phyloP scores from a whole-genome alignment of 495 filamentous ascomycete species.

The Talaromyces liani region DNA sequence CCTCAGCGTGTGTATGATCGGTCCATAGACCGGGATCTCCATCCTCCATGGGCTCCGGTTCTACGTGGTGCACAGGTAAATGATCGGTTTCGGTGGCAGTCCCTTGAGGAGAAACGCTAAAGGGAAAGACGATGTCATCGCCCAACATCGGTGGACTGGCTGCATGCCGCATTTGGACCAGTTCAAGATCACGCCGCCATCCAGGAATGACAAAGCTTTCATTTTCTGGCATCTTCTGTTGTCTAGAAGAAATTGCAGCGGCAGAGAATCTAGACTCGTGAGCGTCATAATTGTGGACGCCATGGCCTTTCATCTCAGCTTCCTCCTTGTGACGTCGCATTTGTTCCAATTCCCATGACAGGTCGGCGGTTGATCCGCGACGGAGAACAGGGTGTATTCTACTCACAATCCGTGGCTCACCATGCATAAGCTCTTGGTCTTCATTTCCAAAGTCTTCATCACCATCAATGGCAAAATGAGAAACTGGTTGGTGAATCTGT shows the following conservation, averaged over 20 bases:
- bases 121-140: conserved; percentile 62
- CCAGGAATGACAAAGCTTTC: conserved; percentile 21
- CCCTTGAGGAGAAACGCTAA: conserved; percentile 69
- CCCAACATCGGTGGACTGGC: conserved; percentile 81
- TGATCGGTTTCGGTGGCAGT: conserved; percentile 66
- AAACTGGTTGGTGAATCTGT: conserved; percentile 51
- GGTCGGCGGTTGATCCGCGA: conserved; percentile 39
- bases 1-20: conserved; percentile 15
- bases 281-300: neutral
- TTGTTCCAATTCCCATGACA: conserved; percentile 43
- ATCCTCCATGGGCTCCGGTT: conserved; percentile 31
- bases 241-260: conserved; percentile 12
- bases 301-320: conserved; percentile 29
- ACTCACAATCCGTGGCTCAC: conserved; percentile 24
- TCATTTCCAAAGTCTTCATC: conserved; percentile 36
- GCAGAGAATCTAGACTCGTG: conserved; percentile 15
- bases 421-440: conserved; percentile 23
- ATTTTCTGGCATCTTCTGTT: conserved; percentile 21
- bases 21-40: conserved; percentile 35
- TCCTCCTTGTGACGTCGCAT: conserved; percentile 44
- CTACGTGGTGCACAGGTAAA: conserved; percentile 26
- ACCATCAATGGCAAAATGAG: conserved; percentile 52
- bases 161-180: conserved; percentile 42
- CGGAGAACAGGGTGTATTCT: conserved; percentile 24
- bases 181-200: conserved; percentile 36